phyloP scores from a whole-genome alignment of 805 yeast species.

The Brettanomyces sp. region DNA sequence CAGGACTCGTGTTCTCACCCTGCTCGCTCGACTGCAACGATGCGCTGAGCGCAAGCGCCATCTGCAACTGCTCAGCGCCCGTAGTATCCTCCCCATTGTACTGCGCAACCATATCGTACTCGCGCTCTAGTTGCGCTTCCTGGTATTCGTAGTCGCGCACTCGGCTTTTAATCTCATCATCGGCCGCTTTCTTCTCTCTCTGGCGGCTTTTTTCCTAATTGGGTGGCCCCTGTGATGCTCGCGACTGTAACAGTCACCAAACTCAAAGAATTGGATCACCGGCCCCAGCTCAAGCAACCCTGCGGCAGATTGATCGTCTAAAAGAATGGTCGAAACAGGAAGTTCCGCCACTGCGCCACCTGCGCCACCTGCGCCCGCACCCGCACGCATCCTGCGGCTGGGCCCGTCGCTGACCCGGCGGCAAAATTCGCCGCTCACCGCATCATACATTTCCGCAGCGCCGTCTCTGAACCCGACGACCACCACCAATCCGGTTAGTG shows the following conservation, averaged over 20 bases:
- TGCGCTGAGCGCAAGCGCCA: constrained; percentile 34
- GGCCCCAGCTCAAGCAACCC: constrained; percentile 36
- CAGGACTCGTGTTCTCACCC: neutral
- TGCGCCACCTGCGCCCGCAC: neutral
- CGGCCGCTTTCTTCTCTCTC: constrained; percentile 20
- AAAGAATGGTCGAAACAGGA: constrained; percentile 12
- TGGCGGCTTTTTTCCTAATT: constrained; percentile 12
- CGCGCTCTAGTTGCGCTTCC: constrained; percentile 18
- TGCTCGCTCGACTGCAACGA: constrained; percentile 13
- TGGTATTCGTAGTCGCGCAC: constrained; percentile 21
- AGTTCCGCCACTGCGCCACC: constrained; percentile 4
- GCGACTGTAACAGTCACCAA: constrained; percentile 28
- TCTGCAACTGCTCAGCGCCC: constrained; percentile 31
- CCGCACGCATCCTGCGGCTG: constrained; percentile 7
- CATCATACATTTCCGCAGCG: constrained; percentile 31
- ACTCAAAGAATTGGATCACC: constrained; percentile 35
- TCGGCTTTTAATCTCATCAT: constrained; percentile 25
- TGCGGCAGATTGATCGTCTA: constrained; percentile 14
- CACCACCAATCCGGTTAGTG: constrained; percentile 20
- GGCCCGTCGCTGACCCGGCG: constrained; percentile 20
- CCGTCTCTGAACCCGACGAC: constrained; percentile 37
- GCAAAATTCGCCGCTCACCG: constrained; percentile 32
- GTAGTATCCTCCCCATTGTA: constrained; percentile 34
- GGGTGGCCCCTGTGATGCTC: constrained; percentile 1
- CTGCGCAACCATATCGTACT: constrained; percentile 26